Evolutionary conservation across 495 filamentous ascomycete species (phyloP), one percentile per base, ranked within the genome.

Genomic region (Echria macrotheca): DNA sequence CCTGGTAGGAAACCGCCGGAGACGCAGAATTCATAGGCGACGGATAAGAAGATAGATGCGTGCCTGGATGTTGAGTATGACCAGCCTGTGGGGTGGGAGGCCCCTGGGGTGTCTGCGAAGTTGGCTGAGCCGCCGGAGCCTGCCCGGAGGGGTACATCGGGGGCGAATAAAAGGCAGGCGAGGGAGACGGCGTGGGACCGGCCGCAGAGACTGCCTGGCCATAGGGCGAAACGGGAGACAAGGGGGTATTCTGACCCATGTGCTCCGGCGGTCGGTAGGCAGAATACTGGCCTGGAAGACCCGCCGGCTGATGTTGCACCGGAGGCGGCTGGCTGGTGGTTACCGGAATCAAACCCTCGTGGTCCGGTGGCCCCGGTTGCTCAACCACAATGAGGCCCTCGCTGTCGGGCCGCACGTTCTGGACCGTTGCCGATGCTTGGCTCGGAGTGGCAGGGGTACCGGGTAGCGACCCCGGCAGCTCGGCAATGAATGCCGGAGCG

Each of bases 391-490:
- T 46, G 31, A 46, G 44, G 3, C 44, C 44, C 19, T 46, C 44
- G 29, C 44, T 46, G 11, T 46, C 44, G 24, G 11, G 44, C 5
- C 19, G 28, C 10, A 23, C 6, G 17, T 22, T 17, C 12, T 52
- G 37, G 5, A 38, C 5, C 36, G n/a, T n/a, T n/a, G n/a, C n/a
- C n/a, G n/a, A n/a, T 42, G 35, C 24, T 33, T 10, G 2, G 12
- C 7, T 8, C 7, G 8, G 5, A 8, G 7, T 37, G 33, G 7
- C 8, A n/a, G 15, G 9, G 1, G 15, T 4, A 11, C 21, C 11
- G 54, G 54, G 1, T 46, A 39, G 1, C 38, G n/a, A 57, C 7
- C 54, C 54, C 17, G 19, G 39, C 10, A 57, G 44, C 22, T 57
- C 54, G 5, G 54, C 45, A 41, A 53, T 19, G 22, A 57, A 57